Evolutionary conservation across 177 flowering plant genomes (phyloP).

Genomic region (Vitis hybrid): DNA sequence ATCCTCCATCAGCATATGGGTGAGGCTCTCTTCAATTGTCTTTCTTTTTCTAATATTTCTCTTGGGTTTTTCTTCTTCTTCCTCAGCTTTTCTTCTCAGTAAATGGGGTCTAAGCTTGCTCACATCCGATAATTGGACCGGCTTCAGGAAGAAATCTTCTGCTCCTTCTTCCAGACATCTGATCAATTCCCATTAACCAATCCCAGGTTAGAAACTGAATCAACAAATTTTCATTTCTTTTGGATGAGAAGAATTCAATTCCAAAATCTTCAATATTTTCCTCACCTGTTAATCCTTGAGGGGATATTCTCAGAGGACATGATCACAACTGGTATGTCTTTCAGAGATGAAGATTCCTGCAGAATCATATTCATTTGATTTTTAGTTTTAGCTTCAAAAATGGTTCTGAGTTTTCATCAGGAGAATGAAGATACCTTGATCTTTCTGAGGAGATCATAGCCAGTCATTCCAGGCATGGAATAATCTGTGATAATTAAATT

Average conservation of each 20-base stretch:
- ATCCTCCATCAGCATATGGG: background rate
- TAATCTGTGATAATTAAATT: constrained; percentile 60
- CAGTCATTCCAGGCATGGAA: constrained; percentile 65
- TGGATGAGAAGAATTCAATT: background rate
- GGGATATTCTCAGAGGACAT: constrained; percentile 84
- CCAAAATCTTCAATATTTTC: background rate
- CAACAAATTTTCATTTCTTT: background rate
- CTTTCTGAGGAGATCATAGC: constrained; percentile 53
- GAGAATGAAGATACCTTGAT: constrained; percentile 33
- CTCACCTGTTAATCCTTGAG: constrained; percentile 58
- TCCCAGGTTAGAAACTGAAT: background rate
- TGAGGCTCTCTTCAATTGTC: constrained; percentile 14
- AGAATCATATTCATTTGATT: background rate
- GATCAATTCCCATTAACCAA: constrained; percentile 10
- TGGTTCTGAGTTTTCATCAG: background rate
- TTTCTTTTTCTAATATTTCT: constrained; percentile 15
- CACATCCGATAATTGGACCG: constrained; percentile 56
- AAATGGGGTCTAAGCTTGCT: constrained; percentile 53
- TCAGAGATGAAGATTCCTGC: constrained; percentile 60
- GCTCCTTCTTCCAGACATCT: constrained; percentile 75
- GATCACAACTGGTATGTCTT: constrained; percentile 74
- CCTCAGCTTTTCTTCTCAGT: constrained; percentile 28
- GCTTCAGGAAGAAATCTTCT: constrained; percentile 65
- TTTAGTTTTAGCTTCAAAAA: background rate
- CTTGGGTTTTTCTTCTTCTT: constrained; percentile 2